Base-by-base conservation (phyloP, 352 stramenopile genomes). In the Thraustochytrium sp. region DNA sequence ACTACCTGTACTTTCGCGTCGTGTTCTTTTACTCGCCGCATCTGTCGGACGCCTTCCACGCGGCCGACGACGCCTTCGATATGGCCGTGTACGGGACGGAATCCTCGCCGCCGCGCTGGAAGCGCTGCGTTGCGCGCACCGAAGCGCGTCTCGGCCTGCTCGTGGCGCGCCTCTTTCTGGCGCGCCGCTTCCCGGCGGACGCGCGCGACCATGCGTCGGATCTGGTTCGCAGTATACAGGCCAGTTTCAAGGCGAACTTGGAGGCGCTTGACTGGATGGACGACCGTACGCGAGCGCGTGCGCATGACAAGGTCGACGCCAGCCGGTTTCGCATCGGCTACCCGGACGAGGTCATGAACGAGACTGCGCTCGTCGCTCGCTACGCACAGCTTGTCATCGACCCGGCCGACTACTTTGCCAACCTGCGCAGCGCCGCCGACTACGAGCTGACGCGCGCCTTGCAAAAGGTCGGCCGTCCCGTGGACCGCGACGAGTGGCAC, bases 311-410 rank as follows among this genome's bases (percentile, higher is more conserved):
- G 44, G 36, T 80, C 37, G 68, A 61, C 13, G 36, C 34, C 5
- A 46, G 31, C n/a, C 21, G 51, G 13, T 49, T 46, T 48, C 31
- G 40, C 21, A 42, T 80, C 34, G 68, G 44, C 51, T 80, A 63
- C 34, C 68, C 68, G 2, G 68, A 80, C 51, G 76, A 75, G 76
- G n/a, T 80, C 44, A 61, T 80, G 68, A 44, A 80, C 26, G 68
- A 80, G 29, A 44, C 8, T 9, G 53, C 48, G 11, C 53, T 80
- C 5, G 9, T 38, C 5, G 23, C 9, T 5, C 13, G 48, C 9
- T 80, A 80, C 23, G 68, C 46, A n/a, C 16, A 23, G 23, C 40
- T 65, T 44, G 37, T 18, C 8, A 26, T 80, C 8, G 63, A 63
- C 42, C 2, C 23, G 11, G 11, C 9, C 26, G 48, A 80, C 51